phyloP scores from a whole-genome alignment of 2,329 filamentous ascomycete species.

The Truncatella angustata region DNA sequence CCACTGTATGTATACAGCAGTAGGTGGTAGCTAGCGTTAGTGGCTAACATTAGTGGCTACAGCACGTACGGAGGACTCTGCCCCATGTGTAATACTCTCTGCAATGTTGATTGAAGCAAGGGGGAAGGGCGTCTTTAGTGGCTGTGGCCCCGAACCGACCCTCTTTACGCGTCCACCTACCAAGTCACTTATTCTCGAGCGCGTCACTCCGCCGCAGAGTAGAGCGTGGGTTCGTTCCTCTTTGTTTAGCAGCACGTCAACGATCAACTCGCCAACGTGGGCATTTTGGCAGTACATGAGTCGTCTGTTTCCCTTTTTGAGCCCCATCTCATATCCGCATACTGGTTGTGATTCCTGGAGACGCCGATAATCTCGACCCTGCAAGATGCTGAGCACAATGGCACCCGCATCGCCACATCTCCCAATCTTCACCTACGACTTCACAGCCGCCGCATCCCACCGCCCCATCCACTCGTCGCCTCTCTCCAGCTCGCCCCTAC shows the following conservation, averaged over 20 bases:
- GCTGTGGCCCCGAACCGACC: neutral
- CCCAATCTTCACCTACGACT: slow-evolving; percentile 41
- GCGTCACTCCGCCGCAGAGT: neutral
- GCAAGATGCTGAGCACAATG: slow-evolving; percentile 34
- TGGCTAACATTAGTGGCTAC: too few species aligned
- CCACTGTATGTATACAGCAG: too few species aligned
- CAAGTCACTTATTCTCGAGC: too few species aligned
- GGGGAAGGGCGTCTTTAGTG: neutral
- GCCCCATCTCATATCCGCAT: too few species aligned
- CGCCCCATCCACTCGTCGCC: slow-evolving; percentile 52
- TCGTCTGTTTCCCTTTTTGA: neutral
- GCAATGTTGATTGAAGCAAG: neutral
- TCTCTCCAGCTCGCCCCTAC: slow-evolving; percentile 58
- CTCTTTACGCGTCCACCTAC: slow-evolving; percentile 7
- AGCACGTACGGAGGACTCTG: too few species aligned
- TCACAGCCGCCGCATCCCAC: slow-evolving; percentile 39
- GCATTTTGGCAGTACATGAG: neutral
- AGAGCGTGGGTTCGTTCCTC: too few species aligned
- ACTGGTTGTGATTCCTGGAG: too few species aligned
- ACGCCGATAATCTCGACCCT: neutral
- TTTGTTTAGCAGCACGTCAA: neutral
- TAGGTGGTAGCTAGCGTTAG: too few species aligned
- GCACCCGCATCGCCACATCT: slow-evolving; percentile 19
- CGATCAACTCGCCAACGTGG: neutral
- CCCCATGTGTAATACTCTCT: too few species aligned